Conservation (phyloP, 805 yeast genomes). For the Candida maesae region DNA sequence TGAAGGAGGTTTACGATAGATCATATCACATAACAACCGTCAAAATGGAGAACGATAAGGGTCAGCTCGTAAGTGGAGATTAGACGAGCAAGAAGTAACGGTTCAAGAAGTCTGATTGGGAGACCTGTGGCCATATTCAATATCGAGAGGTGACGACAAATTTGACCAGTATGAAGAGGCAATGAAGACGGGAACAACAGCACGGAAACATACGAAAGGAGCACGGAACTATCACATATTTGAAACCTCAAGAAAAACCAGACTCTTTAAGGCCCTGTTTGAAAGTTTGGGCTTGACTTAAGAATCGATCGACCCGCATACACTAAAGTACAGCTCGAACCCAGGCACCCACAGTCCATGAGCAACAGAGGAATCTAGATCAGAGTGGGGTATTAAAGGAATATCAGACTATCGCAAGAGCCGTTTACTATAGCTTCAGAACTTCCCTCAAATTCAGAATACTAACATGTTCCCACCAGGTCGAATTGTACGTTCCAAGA, state of each 20-base stretch:
- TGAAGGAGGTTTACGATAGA: neutral
- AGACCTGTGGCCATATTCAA: neutral
- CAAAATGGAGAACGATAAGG: constrained; percentile 99
- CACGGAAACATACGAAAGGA: no score
- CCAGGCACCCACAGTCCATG: neutral
- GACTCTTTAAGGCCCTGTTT: no score
- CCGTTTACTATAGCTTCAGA: neutral
- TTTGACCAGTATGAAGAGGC: no score
- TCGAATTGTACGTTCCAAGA: constrained; percentile 99
- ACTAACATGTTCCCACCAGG: constrained; percentile 41
- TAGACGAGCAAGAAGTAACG: constrained; percentile 1
- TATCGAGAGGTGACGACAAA: no score
- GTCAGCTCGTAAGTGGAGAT: constrained; percentile 85
- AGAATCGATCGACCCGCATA: no score
- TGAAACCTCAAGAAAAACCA: no score
- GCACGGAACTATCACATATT: no score
- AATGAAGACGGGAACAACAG: no score
- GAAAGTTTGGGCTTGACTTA: no score
- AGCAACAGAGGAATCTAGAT: no score
- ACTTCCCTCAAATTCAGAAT: constrained; percentile 2
- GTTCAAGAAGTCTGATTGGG: neutral
- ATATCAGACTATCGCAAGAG: no score
- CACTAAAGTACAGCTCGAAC: neutral
- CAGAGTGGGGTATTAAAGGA: no score
- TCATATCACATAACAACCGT: constrained; percentile 19